Percentiles rank a stretch among this genome's conserved stretches.
Evolutionary conservation across 2,329 filamentous ascomycete genomes (phyloP).

Genomic region (Rutstroemia sp.): DNA sequence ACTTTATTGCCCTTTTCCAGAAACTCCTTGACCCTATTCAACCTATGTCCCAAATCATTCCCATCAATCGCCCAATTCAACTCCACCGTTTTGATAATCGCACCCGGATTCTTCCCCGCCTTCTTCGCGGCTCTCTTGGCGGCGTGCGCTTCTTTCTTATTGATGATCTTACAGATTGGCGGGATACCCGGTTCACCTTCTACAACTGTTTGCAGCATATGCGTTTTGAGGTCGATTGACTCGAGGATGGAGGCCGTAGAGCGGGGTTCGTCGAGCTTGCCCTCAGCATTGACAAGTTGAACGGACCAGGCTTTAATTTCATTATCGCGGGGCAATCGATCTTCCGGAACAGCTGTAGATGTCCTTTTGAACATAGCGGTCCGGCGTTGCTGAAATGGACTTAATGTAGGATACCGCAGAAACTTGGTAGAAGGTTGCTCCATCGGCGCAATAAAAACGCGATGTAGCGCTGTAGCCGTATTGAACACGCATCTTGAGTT

Average conservation of each 20-base stretch:
- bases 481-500: conserved; percentile 32
- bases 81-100: conserved; percentile 68
- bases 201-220: conserved; percentile 44
- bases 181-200: conserved; percentile 26
- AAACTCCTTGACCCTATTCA: conserved; percentile 62
- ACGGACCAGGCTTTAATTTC: conserved; percentile 40
- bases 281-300: conserved; percentile 34
- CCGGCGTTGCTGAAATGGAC: not conserved
- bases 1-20: conserved; percentile 68
- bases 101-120: conserved; percentile 24
- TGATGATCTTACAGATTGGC: conserved; percentile 52
- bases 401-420: conserved; percentile 11
- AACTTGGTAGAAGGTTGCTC: conserved; percentile 22
- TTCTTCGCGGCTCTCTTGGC: conserved; percentile 36
- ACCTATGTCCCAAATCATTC: conserved; percentile 66
- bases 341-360: conserved; percentile 7
- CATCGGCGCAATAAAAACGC: conserved; percentile 38
- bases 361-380: conserved; percentile 2
- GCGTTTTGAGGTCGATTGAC: conserved; percentile 39
- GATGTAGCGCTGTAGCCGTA: conserved; percentile 39
- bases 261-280: conserved; percentile 29
- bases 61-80: conserved; percentile 78
- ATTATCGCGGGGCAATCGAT: conserved; percentile 36
- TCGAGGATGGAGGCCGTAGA: conserved; percentile 33
- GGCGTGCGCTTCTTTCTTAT: conserved; percentile 45